Conservation (phyloP, 352 stramenopile genomes). For the Globisporangium polare region DNA sequence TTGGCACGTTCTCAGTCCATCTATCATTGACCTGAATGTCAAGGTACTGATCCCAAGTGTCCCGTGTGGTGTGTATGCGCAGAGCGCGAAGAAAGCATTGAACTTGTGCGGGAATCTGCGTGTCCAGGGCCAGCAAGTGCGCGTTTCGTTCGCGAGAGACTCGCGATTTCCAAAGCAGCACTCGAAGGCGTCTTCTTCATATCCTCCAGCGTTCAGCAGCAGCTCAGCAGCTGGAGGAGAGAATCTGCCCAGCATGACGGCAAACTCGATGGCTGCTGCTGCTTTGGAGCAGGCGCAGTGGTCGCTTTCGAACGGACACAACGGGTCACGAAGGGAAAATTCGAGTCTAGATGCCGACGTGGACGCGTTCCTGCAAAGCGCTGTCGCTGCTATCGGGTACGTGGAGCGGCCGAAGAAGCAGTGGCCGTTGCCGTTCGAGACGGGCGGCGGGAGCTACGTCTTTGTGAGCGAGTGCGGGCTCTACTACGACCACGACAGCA, state of each 20-base stretch:
- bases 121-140: slow-evolving; percentile 37
- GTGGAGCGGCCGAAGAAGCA: slow-evolving; percentile 72
- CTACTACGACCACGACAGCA: slow-evolving; percentile 78
- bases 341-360: slow-evolving; percentile 43
- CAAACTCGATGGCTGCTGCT: slow-evolving; percentile 50
- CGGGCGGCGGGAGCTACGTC: slow-evolving; percentile 68
- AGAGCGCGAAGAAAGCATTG: slow-evolving; percentile 34
- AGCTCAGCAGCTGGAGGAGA: background rate
- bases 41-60: background rate
- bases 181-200: background rate
- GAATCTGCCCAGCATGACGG: background rate
- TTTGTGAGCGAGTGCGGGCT: slow-evolving; percentile 62
- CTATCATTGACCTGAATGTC: background rate
- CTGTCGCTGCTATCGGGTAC: slow-evolving; percentile 49
- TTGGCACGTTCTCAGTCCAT: background rate
- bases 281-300: slow-evolving; percentile 81
- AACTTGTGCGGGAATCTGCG: slow-evolving; percentile 23
- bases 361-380: slow-evolving; percentile 49
- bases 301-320: slow-evolving; percentile 63
- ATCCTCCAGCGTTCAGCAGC: background rate
- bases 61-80: background rate
- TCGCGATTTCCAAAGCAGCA: slow-evolving; percentile 21
- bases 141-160: slow-evolving; percentile 61
- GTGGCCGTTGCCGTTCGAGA: slow-evolving; percentile 79
- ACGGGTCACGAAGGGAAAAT: slow-evolving; percentile 17